Base-by-base conservation (phyloP, 163 green algal species). In the Chloromonas sp. region DNA sequence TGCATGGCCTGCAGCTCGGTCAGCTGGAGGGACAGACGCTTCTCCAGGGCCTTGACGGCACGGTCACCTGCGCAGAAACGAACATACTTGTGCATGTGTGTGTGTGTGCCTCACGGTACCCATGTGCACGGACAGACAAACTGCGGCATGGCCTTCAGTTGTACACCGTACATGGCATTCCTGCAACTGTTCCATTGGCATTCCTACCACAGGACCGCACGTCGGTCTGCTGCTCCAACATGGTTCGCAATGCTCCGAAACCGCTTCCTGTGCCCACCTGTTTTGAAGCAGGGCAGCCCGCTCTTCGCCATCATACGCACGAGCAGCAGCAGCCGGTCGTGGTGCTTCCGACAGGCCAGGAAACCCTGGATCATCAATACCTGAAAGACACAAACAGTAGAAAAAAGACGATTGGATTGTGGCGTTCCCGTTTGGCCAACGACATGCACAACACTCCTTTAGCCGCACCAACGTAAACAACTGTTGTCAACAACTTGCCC, bases 331-430 rank as follows among this genome's bases (percentile, higher is more conserved):
- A 99, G 93, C 80, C 95, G 92, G 84, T 98, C 95, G 0, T 92
- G 90, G 84, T 98, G 94, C 88, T 97, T 98, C 81, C 97, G 94
- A 60, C 91, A 90, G 0, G 95, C 95, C 58, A 99, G 90, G 90
- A 99, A 99, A 70, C 97, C 97, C 89, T 98, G 96, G 81, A 99
- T 98, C 87, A 96, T 94, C 60, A 99, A 89, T 83, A 99, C 93
- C 94, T 97, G 89, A 60, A 79, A 11, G 66, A 5, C 5, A 11
- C 66, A 74, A 74, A 11, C 66, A 74, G 66, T 15, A 74, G 66
- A 74, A 74, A 74, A 74, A 15, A 74, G 11, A 74, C 5, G 66
- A 74, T 11, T 74, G 36, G 36, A 36, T 36, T 36, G 36, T 36
- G 36, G 36, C 36, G 36, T 36, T 36, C 36, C 36, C 36, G 36